Evolutionary conservation across 1,139 yeast species (phyloP).

Genomic region (Pichia sp.): DNA sequence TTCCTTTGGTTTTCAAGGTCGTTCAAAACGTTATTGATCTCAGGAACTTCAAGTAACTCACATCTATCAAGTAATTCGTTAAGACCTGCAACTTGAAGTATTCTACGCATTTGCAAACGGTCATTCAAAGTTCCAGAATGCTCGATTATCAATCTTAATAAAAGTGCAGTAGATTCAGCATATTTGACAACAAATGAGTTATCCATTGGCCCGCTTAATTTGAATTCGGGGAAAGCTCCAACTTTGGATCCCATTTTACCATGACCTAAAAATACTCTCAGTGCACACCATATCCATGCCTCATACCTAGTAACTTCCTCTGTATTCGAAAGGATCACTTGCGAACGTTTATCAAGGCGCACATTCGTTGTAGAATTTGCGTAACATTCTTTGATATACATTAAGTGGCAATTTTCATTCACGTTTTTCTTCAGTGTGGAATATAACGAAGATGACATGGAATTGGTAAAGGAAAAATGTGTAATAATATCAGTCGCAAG

Average conservation of each 20-base stretch:
- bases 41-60: conserved; percentile 57
- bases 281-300: conserved; percentile 77
- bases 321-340: conserved; percentile 22
- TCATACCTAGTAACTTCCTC: conserved; percentile 58
- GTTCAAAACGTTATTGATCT: conserved; percentile 60
- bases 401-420: conserved; percentile 56
- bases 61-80: conserved; percentile 59
- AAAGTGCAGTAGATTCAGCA: conserved; percentile 69
- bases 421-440: conserved; percentile 58
- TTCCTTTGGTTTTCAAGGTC: conserved; percentile 64
- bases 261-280: conserved; percentile 74
- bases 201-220: conserved; percentile 53
- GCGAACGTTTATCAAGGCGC: conserved; percentile 28
- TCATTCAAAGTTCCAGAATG: conserved; percentile 62
- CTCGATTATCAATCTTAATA: conserved; percentile 68
- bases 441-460: conserved; percentile 52
- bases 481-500: conserved; percentile 77
- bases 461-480: conserved; percentile 41
- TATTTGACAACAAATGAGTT: conserved; percentile 79
- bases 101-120: conserved; percentile 72
- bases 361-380: conserved; percentile 15
- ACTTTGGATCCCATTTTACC: conserved; percentile 88
- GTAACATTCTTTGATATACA: conserved; percentile 29
- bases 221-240: conserved; percentile 88
- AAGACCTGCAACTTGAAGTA: conserved; percentile 73